Evolutionary conservation across 2,329 filamentous ascomycete species (phyloP).

Genomic region (Penicillium corylophilum): DNA sequence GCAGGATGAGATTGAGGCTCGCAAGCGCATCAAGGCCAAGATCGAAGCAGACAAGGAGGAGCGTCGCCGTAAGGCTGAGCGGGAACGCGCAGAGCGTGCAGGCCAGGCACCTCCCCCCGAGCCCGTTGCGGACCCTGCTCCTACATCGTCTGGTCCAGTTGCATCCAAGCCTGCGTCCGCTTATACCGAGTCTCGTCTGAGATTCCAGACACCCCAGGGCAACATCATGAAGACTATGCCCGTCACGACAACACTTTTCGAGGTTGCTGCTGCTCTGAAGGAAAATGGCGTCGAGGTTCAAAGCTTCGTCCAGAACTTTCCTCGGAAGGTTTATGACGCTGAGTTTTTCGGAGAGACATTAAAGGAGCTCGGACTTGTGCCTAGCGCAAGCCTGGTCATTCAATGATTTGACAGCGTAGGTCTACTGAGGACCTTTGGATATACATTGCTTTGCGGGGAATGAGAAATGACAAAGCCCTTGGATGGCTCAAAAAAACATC

Average conservation of each 20-base stretch:
- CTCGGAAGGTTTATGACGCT: slow-evolving; percentile 72
- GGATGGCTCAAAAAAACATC: neutral
- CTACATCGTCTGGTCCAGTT: slow-evolving; percentile 49
- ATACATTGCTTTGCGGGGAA: slow-evolving; percentile 8
- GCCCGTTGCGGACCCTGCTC: slow-evolving; percentile 43
- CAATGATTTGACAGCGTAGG: slow-evolving; percentile 36
- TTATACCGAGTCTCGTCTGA: slow-evolving; percentile 76
- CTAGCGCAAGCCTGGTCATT: slow-evolving; percentile 85
- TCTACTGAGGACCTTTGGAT: neutral
- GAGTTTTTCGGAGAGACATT: slow-evolving; percentile 86
- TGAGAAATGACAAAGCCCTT: slow-evolving; percentile 7
- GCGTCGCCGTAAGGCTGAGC: slow-evolving; percentile 78
- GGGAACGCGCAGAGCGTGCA: slow-evolving; percentile 80
- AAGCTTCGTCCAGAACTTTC: slow-evolving; percentile 84
- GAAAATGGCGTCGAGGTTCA: slow-evolving; percentile 70
- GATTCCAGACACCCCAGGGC: slow-evolving; percentile 73
- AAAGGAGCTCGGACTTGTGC: slow-evolving; percentile 86
- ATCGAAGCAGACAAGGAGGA: slow-evolving; percentile 94
- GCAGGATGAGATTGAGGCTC: slow-evolving; percentile 77
- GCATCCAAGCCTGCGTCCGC: slow-evolving; percentile 64
- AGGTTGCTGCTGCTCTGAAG: slow-evolving; percentile 76
- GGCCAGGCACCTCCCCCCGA: slow-evolving; percentile 60
- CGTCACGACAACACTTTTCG: slow-evolving; percentile 87
- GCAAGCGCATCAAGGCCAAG: slow-evolving; percentile 85
- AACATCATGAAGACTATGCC: slow-evolving; percentile 85